Evolutionary conservation across 2,329 filamentous ascomycete species (phyloP), one percentile per base, ranked within the genome.

Genomic region (Penicillium sp.): DNA sequence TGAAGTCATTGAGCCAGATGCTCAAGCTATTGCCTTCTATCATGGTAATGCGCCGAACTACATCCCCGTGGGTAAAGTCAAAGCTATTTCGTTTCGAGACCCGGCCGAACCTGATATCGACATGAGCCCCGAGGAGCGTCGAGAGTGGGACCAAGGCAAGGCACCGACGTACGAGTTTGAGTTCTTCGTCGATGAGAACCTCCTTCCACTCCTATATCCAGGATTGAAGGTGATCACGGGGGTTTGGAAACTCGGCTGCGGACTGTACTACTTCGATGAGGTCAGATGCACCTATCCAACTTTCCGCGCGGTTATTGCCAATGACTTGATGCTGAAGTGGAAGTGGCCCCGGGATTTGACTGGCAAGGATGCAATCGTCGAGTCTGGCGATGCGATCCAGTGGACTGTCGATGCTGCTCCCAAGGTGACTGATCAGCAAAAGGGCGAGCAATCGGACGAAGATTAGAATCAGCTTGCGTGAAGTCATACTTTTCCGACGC

Each of bases 301-400:
- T 0, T 87, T 86, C 61, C 81, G 86, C 60, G 77, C 73, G 0
- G 80, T 81, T 46, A 69, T 89, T 22, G 77, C 79, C 0, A 87
- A 90, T 62, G 79, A 84, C 55, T 69, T 86, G 54, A 86, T 90
- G 83, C 58, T 74, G 18, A 66, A 74, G 14, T 89, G 79, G 76
- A 86, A 82, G 63, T 68, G 77, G 20, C 83, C 84, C 1, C 37
- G 34, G 10, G 38, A 42, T 9, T 23, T 28, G 10, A 13, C 6
- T 13, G 11, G 8, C 8, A 16, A 34, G 0, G 9, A 32, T 16
- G n/a, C 14, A 28, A 32, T n/a, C 11, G 14, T 11, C 4, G 31
- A 9, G 16, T 2, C 31, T 20, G 7, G 1, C 1, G 8, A 18
- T 18, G 16, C 31, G 14, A 16, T 34, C 4, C 14, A 34, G 7